Evolutionary conservation across 306 rosid genomes (phyloP), one percentile per base, ranked within the genome.

Genomic region (Cicer arietinum): DNA sequence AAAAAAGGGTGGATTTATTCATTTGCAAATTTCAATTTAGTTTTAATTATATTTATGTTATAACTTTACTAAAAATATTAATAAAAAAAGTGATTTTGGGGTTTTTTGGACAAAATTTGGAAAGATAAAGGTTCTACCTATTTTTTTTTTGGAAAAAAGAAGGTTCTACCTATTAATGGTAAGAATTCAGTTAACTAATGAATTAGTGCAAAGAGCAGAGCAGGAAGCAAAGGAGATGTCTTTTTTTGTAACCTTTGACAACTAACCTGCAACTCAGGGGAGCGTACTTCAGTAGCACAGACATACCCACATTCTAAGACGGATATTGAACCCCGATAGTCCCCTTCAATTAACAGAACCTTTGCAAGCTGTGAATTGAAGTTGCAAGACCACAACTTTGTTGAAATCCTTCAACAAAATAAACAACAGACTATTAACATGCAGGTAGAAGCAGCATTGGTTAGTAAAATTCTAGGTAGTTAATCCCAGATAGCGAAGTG

Each of bases 291-390:
- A 65, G 86, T 80, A 11, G 98, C 96, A 68, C 86, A 84, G 54
- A 74, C 43, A 88, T 76, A 90, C 41, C 98, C 98, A 51, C 88
- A 80, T 75, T 90, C 90, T 60, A 94, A 89, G 43, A 94, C 92
- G 39, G 92, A 81, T 42, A 91, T 78, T 56, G 98, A 87, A 69
- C 86, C 90, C 80, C 74, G 89, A 69, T 90, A 88, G 76, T 94
- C 97, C 52, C 97, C 98, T 85, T 94, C 98, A 61, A 89, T 90
- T 17, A 86, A 86, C 80, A 94, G 80, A 75, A 97, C 97, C 85
- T 94, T 94, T 6, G 98, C 97, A 56, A 94, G 95, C 89, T 94
- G 98, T 42, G 97, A 88, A 83, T 90, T 91, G 86, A 94, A 94
- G 93, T 94, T 94, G 89, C 98, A 94, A 40, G 86, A 77, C 98